Percentiles rank a stretch among this genome's conserved stretches.
phyloP scores from a whole-genome alignment of 2,329 filamentous ascomycete genomes.

The Xylariaceae sp. region DNA sequence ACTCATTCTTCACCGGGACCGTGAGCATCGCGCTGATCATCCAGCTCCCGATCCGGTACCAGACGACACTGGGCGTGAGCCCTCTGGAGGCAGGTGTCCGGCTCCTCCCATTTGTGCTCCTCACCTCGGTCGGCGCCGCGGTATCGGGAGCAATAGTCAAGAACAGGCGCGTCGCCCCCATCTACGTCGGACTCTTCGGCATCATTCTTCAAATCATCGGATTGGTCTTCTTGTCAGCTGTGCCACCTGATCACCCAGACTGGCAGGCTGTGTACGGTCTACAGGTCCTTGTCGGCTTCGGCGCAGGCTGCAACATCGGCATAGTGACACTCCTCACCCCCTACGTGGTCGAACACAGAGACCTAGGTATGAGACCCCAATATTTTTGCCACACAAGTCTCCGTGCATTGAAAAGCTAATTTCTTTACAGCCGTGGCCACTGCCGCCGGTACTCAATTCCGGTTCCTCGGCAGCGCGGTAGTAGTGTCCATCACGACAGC shows the following conservation, averaged over 20 bases:
- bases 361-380: conserved; percentile 12
- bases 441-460: conserved; percentile 15
- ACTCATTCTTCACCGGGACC: conserved; percentile 15
- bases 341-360: conserved; percentile 14
- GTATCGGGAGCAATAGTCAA: conserved; percentile 8
- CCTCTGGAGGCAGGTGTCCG: conserved; percentile 15
- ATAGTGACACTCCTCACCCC: conserved; percentile 14
- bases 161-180: conserved; percentile 9
- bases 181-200: conserved; percentile 9
- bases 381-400: too few species aligned
- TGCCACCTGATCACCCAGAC: conserved; percentile 3
- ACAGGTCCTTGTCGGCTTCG: conserved; percentile 13
- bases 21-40: conserved; percentile 15
- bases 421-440: conserved; percentile 11
- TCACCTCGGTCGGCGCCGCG: conserved; percentile 9
- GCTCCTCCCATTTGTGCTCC: conserved; percentile 12
- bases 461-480: conserved; percentile 16
- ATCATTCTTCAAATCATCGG: conserved; percentile 13
- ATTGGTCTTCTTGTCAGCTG: conserved; percentile 8
- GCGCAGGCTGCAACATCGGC: conserved; percentile 13
- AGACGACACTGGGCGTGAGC: conserved; percentile 12
- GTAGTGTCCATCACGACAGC: conserved; percentile 18
- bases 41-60: conserved; percentile 15
- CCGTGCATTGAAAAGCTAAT: not conserved
- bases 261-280: conserved; percentile 12